Evolutionary conservation across 176 grass and related monocot species (phyloP), one percentile per base, ranked within the genome.

Genomic region (Carex myosuroides): DNA sequence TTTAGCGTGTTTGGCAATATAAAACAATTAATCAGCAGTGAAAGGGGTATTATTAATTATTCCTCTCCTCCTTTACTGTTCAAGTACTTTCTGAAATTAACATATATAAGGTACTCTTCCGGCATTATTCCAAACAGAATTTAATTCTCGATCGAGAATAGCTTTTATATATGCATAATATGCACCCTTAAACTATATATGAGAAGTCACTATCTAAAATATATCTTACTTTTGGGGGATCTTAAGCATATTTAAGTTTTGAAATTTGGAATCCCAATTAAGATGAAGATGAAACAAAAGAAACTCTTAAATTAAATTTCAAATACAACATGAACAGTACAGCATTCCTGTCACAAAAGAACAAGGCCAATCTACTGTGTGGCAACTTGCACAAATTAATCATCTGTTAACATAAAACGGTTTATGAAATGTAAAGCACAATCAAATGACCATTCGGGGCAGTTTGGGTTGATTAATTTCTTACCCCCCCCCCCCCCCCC

Each of bases 361-460:
- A 54, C 72, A 29, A 76, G 20, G 11, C 44, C 72, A 30, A 55
- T 5, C 5, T 37, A 60, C 77, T 11, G n/a, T 60, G 4, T 62
- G 20, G 77, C 57, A 59, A 80, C 33, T 60, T 60, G 77, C 75
- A 35, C 30, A 37, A 80, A 24, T 0, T 24, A 24, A 20, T 80
- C 21, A 55, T 60, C 11, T 80, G 20, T 6, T 80, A 80, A 60
- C 57, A 81, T 81, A 24, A 24, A 60, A 81, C 37, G 9, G 55
- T 81, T 24, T 81, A n/a, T 81, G 3, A 81, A 61, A 61, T 62
- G 16, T 41, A 61, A 60, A 61, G 32, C 79, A 81, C 35, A 81
- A 62, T 63, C 48, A 39, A 59, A 60, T 18, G 13, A 60, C 24
- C 76, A 58, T 79, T 79, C 0, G 76, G 13, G 3, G 21, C 55